Conservation (phyloP, 176 grass and related monocot species). For the Leersia perrieri region DNA sequence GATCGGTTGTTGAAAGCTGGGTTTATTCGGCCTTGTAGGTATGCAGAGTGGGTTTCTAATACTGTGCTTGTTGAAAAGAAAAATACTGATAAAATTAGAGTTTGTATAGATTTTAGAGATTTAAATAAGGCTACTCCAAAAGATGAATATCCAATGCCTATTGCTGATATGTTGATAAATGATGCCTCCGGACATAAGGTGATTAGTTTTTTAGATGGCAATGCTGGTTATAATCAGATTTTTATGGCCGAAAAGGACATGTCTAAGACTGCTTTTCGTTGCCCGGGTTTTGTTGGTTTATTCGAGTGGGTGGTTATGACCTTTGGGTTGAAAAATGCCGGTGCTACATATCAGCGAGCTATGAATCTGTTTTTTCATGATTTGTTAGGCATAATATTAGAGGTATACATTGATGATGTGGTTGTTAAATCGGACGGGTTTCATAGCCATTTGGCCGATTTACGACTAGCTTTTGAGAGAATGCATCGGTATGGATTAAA, state of each 20-base stretch:
- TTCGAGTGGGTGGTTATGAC: conserved; percentile 17
- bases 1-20: background rate
- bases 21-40: too few relatives aligned
- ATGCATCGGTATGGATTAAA: background rate
- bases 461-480: background rate
- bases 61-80: too few relatives aligned
- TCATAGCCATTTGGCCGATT: conserved; percentile 9
- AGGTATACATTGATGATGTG: too few relatives aligned
- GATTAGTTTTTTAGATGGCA: conserved; percentile 13
- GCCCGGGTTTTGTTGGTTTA: background rate
- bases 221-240: too few relatives aligned
- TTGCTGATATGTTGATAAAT: background rate
- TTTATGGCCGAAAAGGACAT: too few relatives aligned
- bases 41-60: too few relatives aligned
- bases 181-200: background rate
- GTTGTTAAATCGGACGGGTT: background rate
- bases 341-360: too few relatives aligned
- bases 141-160: conserved; percentile 22
- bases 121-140: background rate
- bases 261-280: background rate
- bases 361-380: too few relatives aligned
- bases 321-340: background rate
- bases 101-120: too few relatives aligned
- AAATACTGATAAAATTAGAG: too few relatives aligned
- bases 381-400: too few relatives aligned